Evolutionary conservation across 2,329 filamentous ascomycete species (phyloP).

Genomic region (Diplodia intermedia): DNA sequence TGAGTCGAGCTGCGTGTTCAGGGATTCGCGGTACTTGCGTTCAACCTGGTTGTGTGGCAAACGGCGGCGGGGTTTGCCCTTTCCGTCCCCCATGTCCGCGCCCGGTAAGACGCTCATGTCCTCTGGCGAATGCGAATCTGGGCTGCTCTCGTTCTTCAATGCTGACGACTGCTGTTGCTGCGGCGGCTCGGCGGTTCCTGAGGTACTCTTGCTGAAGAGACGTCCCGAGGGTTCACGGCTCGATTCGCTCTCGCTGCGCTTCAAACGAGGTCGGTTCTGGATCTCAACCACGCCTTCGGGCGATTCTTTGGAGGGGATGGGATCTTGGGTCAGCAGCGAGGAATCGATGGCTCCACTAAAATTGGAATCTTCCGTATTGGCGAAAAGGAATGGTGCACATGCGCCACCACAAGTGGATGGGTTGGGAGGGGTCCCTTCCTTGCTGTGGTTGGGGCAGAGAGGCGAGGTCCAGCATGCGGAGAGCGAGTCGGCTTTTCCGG

Average conservation of each 20-base stretch:
- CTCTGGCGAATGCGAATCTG: slow-evolving; percentile 38
- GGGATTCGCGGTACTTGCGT: slow-evolving; percentile 55
- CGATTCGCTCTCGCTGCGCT: slow-evolving; percentile 45
- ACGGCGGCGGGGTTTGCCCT: slow-evolving; percentile 46
- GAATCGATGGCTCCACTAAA: slow-evolving; percentile 38
- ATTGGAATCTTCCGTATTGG: slow-evolving; percentile 33
- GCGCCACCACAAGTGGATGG: slow-evolving; percentile 50
- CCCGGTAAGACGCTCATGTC: slow-evolving; percentile 37
- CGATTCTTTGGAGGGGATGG: slow-evolving; percentile 43
- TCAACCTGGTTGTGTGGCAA: slow-evolving; percentile 56
- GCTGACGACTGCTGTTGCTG: slow-evolving; percentile 35
- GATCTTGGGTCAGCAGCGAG: slow-evolving; percentile 42
- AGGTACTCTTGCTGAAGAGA: slow-evolving; percentile 36
- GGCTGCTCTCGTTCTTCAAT: slow-evolving; percentile 45
- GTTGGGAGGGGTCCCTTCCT: slow-evolving; percentile 45
- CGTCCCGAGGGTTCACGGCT: slow-evolving; percentile 41
- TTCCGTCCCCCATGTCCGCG: slow-evolving; percentile 38
- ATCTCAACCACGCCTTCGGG: slow-evolving; percentile 46
- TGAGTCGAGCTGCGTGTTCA: slow-evolving; percentile 55
- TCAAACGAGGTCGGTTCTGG: slow-evolving; percentile 43
- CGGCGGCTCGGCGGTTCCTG: slow-evolving; percentile 25
- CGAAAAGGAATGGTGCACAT: slow-evolving; percentile 51
- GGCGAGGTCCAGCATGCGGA: slow-evolving; percentile 53
- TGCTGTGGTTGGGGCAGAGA: slow-evolving; percentile 50
- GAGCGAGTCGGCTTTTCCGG: slow-evolving; percentile 46